Conservation (phyloP, 257 asterid species). For the Fraxinus quadrangulata region DNA sequence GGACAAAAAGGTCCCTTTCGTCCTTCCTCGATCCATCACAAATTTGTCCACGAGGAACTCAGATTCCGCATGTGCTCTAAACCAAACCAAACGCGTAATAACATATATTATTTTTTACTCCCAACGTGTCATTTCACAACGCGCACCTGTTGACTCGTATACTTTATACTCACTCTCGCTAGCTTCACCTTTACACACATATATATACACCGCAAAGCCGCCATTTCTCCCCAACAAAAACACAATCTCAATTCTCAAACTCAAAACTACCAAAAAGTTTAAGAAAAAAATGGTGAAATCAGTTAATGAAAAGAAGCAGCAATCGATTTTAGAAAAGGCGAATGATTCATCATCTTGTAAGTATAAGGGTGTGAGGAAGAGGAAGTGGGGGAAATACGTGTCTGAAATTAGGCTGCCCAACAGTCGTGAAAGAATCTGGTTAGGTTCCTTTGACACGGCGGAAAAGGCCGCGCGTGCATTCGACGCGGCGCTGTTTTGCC, state of each 20-base stretch:
- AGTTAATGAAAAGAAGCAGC: not conserved
- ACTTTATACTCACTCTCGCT: not conserved
- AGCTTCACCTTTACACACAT: not conserved
- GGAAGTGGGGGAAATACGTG: slow-evolving; percentile 35
- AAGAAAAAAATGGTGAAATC: slow-evolving; percentile 5
- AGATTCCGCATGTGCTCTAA: not conserved
- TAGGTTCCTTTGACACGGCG: slow-evolving; percentile 25
- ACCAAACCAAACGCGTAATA: not conserved
- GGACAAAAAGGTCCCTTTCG: not conserved
- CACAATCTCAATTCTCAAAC: not conserved
- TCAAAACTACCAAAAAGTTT: not conserved
- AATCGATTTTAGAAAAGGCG: not conserved
- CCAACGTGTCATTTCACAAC: not conserved
- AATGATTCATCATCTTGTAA: slow-evolving; percentile 8
- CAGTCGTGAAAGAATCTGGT: slow-evolving; percentile 32
- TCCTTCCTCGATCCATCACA: not conserved
- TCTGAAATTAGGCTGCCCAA: slow-evolving; percentile 31
- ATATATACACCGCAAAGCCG: slow-evolving; percentile 1
- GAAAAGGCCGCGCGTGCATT: slow-evolving; percentile 35
- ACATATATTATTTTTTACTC: not conserved
- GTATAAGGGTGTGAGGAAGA: slow-evolving; percentile 30
- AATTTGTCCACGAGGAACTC: not conserved
- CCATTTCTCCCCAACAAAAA: not conserved
- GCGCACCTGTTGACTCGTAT: not conserved
- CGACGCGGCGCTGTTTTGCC: slow-evolving; percentile 31